phyloP scores from a whole-genome alignment of 495 filamentous ascomycete genomes.

The Glarea lozoyensis region DNA sequence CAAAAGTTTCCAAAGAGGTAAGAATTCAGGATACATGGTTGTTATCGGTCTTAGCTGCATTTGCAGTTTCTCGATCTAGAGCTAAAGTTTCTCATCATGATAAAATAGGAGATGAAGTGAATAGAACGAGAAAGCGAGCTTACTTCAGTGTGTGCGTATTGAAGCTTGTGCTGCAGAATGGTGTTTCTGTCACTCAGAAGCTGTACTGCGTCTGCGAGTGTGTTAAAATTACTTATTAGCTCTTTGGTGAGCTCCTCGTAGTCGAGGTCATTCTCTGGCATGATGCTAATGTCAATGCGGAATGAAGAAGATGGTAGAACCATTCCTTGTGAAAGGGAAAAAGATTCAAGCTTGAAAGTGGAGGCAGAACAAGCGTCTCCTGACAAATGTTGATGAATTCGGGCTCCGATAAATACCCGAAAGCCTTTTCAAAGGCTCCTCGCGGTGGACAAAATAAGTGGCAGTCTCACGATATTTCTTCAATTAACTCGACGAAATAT shows the following conservation, averaged over 20 bases:
- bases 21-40: slow-evolving; percentile 26
- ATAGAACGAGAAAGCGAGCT: slow-evolving; percentile 11
- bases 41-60: slow-evolving; percentile 44
- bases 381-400: too few species aligned
- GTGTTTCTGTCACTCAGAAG: slow-evolving; percentile 43
- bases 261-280: slow-evolving; percentile 18
- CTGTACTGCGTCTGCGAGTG: slow-evolving; percentile 51
- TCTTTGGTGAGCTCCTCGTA: slow-evolving; percentile 33
- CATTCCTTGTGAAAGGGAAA: too few species aligned
- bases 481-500: too few species aligned
- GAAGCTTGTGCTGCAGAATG: slow-evolving; percentile 47
- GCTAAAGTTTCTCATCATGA: slow-evolving; percentile 57
- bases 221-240: slow-evolving; percentile 53
- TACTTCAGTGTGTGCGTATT: slow-evolving; percentile 50
- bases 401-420: too few species aligned
- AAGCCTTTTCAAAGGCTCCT: too few species aligned
- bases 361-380: too few species aligned
- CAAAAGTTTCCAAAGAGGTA: slow-evolving; percentile 5
- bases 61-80: slow-evolving; percentile 61
- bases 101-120: slow-evolving; percentile 12
- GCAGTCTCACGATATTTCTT: too few species aligned
- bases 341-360: too few species aligned
- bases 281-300: too few species aligned
- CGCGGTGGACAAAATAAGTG: too few species aligned
- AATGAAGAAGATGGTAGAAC: too few species aligned